Conservation (phyloP, 257 asterid species). For the Jacaranda copaia region DNA sequence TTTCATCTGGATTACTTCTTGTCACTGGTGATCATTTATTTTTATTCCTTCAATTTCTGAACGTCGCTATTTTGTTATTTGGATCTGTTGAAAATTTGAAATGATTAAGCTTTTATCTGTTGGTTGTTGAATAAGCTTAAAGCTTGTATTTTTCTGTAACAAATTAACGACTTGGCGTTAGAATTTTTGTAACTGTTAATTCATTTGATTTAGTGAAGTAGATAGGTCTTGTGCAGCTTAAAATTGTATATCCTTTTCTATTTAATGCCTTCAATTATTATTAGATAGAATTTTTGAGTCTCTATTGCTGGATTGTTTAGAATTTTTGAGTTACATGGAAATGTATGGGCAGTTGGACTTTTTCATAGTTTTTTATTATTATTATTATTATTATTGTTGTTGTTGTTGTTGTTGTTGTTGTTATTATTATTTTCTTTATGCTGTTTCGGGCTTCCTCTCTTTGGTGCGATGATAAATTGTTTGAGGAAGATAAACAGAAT, state of each 20-base stretch:
- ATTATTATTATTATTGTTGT: too few relatives aligned
- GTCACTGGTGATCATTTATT: slow-evolving; percentile 47
- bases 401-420: neutral
- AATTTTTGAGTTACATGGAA: too few relatives aligned
- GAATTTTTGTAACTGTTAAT: neutral
- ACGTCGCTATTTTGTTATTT: neutral
- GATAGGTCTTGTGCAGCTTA: too few relatives aligned
- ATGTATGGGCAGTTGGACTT: too few relatives aligned
- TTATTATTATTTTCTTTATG: neutral
- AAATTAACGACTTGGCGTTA: neutral
- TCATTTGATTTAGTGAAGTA: too few relatives aligned
- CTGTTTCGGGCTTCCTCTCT: neutral
- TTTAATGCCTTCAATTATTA: too few relatives aligned
- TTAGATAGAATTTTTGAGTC: too few relatives aligned
- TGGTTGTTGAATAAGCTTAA: neutral
- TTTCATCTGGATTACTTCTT: slow-evolving; percentile 58
- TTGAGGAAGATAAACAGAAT: neutral
- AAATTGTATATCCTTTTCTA: too few relatives aligned
- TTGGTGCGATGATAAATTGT: neutral
- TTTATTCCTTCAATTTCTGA: neutral
- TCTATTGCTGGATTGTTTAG: too few relatives aligned
- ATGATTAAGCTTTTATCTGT: neutral
- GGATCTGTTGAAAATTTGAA: neutral
- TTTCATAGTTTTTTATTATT: too few relatives aligned
- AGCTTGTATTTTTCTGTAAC: neutral